Percentiles rank a stretch among this genome's conserved stretches.
phyloP scores from a whole-genome alignment of 352 stramenopile species.

The Phytophthora litchii region DNA sequence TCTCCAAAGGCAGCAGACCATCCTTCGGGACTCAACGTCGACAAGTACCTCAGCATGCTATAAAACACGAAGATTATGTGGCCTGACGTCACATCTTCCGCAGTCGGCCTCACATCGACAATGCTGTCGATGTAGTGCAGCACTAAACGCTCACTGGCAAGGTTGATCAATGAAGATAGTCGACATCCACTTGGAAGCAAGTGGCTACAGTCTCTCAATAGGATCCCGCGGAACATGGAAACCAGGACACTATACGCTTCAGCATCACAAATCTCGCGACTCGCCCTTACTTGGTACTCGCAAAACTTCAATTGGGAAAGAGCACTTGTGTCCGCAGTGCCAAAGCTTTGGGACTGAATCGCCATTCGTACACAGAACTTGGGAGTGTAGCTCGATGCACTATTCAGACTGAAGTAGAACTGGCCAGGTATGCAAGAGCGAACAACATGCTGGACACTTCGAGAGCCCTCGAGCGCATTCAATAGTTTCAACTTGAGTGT shows the following conservation, averaged over 20 bases:
- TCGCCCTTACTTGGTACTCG: conserved; percentile 11
- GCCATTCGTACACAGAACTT: conserved; percentile 40
- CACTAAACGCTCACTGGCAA: conserved; percentile 40
- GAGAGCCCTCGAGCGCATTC: conserved; percentile 5
- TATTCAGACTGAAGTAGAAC: conserved; percentile 40
- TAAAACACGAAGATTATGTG: conserved; percentile 31
- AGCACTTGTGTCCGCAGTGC: conserved; percentile 3
- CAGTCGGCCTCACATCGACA: conserved; percentile 11
- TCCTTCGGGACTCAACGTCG: conserved; percentile 12
- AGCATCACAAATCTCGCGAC: conserved; percentile 23
- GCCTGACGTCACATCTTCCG: conserved; percentile 23
- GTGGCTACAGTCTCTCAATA: conserved; percentile 22
- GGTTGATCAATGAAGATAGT: conserved; percentile 31
- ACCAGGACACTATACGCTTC: conserved; percentile 38
- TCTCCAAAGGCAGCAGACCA: conserved; percentile 32
- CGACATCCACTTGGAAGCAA: conserved; percentile 20
- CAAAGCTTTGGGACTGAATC: background rate
- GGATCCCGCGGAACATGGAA: conserved; percentile 34
- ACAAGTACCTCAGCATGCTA: conserved; percentile 30
- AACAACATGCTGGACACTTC: conserved; percentile 11
- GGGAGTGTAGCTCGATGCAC: conserved; percentile 16
- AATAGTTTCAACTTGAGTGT: conserved; percentile 20
- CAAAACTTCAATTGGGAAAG: conserved; percentile 30
- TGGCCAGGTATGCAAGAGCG: conserved; percentile 12
- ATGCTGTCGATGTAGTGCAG: conserved; percentile 30